A percentile compares a stretch with the other conserved stretches of the same genome.
Evolutionary conservation across 371 early-diverging fungal species (phyloP).

Genomic region (Mortierella sp.): DNA sequence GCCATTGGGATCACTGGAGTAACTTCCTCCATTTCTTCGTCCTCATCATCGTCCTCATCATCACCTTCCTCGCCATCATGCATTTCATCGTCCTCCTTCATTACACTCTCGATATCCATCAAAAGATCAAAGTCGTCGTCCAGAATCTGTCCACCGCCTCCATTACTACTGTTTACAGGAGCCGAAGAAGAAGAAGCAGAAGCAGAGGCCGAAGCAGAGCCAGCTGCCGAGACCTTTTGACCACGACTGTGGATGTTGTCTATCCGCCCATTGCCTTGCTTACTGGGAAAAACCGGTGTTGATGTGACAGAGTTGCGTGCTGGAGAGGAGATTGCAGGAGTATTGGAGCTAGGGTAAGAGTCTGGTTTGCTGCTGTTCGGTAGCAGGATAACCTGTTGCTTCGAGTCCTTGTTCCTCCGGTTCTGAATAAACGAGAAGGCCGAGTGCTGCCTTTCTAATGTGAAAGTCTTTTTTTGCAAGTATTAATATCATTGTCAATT

Average conservation of each 20-base stretch:
- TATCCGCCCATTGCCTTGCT: conserved; percentile 20
- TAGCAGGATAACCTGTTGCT: conserved; percentile 31
- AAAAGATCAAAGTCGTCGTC: conserved; percentile 29
- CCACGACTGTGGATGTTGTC: not conserved
- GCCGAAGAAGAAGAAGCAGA: conserved; percentile 5
- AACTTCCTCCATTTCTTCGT: conserved; percentile 48
- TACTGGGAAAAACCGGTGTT: conserved; percentile 20
- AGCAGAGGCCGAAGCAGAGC: conserved; percentile 4
- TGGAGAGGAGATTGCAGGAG: conserved; percentile 13
- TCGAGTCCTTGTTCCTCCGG: conserved; percentile 35
- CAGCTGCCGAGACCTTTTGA: conserved; percentile 2
- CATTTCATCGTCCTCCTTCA: conserved; percentile 31
- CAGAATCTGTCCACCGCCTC: conserved; percentile 6
- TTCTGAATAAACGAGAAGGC: conserved; percentile 42
- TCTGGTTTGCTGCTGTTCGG: conserved; percentile 32
- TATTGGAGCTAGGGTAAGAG: conserved; percentile 19
- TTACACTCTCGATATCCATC: conserved; percentile 33
- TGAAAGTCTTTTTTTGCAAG: conserved; percentile 31
- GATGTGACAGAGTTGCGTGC: conserved; percentile 8
- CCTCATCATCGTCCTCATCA: conserved; percentile 41
- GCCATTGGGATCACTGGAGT: conserved; percentile 47
- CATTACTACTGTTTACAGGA: conserved; percentile 1
- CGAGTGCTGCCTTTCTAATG: conserved; percentile 44
- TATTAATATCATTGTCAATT: not conserved
- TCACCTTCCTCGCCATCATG: conserved; percentile 35